Percentiles rank a stretch among this genome's conserved stretches.
Conservation (phyloP, 2,329 filamentous ascomycete genomes). For the Diaporthe longicolla region DNA sequence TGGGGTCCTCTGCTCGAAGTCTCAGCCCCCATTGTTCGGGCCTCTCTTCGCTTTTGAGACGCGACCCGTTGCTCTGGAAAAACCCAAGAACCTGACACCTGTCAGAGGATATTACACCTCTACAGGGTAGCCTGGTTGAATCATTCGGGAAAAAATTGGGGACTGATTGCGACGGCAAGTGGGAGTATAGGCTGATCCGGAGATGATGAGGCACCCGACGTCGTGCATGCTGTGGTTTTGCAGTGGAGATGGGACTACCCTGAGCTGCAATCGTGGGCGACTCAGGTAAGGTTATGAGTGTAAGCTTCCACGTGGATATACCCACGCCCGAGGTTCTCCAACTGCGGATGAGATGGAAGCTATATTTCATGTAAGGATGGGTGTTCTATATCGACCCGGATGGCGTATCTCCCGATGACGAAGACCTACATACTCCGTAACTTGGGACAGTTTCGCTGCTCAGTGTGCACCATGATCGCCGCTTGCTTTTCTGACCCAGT, state of each 20-base stretch:
- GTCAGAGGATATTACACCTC: conserved; percentile 7
- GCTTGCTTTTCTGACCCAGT: background rate
- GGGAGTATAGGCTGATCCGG: background rate
- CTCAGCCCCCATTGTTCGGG: conserved; percentile 4
- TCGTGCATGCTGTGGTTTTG: background rate
- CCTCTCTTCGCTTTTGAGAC: conserved; percentile 7
- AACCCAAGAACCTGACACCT: conserved; percentile 23
- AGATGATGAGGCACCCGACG: background rate
- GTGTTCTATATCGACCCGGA: background rate
- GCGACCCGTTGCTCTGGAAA: background rate
- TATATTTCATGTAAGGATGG: background rate
- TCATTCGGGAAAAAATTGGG: background rate
- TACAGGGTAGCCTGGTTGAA: conserved; percentile 2
- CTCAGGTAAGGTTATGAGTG: background rate
- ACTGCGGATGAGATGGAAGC: background rate
- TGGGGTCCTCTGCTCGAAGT: background rate
- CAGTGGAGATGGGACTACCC: background rate
- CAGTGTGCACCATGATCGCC: background rate
- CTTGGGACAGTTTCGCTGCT: background rate
- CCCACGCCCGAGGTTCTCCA: background rate
- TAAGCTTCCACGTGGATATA: background rate
- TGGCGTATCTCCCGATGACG: background rate
- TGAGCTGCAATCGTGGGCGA: background rate
- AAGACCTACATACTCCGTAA: background rate
- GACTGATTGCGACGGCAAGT: background rate